These are phyloP conservation scores for Schizosaccharomyces lindneri DNA, from an alignment of 805 yeast genomes.

Conservation along the genomic window DNA sequence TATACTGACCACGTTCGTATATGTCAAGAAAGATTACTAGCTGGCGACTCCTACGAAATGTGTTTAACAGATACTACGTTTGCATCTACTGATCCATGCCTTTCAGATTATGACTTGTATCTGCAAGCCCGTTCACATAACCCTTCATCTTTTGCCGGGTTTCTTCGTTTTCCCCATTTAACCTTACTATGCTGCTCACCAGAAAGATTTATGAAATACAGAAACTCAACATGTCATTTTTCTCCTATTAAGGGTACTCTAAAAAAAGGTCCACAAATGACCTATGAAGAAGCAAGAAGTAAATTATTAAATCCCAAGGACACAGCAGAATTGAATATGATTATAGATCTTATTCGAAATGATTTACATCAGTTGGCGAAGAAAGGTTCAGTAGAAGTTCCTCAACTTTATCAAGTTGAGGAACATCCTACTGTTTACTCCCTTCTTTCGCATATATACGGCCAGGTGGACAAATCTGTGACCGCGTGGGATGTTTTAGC, in stretches of 20 bases:
- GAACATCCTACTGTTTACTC: constrained; percentile 82
- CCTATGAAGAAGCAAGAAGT: constrained; percentile 17
- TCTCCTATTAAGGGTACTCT: constrained; percentile 86
- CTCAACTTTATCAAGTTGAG: constrained; percentile 71
- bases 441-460: constrained; percentile 69
- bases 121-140: constrained; percentile 43
- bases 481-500: constrained; percentile 59
- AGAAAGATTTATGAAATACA: constrained; percentile 76
- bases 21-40: constrained; percentile 41
- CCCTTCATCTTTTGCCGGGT: constrained; percentile 86
- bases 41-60: constrained; percentile 83
- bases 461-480: constrained; percentile 22
- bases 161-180: constrained; percentile 37
- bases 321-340: constrained; percentile 88
- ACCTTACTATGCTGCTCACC: constrained; percentile 72
- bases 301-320: constrained; percentile 29
- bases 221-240: constrained; percentile 35
- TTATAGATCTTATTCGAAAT: constrained; percentile 83
- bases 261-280: constrained; percentile 23
- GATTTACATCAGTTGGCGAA: constrained; percentile 49
- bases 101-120: constrained; percentile 42
- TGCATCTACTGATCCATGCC: neutral
- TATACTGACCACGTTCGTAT: constrained; percentile 31
- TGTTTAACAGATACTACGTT: constrained; percentile 48
- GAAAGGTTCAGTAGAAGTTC: constrained; percentile 32